These are phyloP conservation scores for Nicotiana otophora DNA, from an alignment of 257 asterid genomes.

Conservation along the genomic window DNA sequence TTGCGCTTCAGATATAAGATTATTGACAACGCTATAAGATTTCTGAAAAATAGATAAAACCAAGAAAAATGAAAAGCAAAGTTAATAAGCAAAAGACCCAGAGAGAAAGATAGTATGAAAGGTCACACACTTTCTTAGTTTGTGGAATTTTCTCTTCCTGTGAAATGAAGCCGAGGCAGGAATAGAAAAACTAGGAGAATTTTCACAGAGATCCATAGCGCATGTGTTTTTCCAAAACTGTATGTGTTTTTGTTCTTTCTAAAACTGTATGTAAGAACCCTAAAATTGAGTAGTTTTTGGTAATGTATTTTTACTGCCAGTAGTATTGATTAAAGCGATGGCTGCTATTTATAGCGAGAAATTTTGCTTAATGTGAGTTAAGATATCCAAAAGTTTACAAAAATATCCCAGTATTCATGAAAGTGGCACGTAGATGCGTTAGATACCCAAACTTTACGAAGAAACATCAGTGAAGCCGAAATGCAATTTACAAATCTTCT, in stretches of 20 bases:
- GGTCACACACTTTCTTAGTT: neutral
- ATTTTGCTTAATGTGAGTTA: no score
- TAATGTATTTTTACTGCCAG: neutral
- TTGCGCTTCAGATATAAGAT: no score
- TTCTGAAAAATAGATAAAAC: neutral
- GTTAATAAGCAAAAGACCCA: neutral
- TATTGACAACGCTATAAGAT: no score
- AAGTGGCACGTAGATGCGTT: neutral
- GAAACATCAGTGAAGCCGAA: neutral
- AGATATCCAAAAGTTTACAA: neutral
- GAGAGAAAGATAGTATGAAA: no score
- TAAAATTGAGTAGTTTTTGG: neutral
- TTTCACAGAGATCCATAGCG: neutral
- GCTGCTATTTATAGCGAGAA: neutral
- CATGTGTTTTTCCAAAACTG: neutral
- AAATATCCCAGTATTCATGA: neutral
- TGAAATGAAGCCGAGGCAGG: neutral
- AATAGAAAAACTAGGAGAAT: neutral
- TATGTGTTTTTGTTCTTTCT: no score
- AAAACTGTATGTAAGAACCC: no score
- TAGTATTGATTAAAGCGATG: neutral
- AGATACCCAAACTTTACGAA: neutral
- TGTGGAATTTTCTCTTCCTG: neutral
- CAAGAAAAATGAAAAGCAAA: neutral
- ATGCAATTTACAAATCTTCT: neutral